These are phyloP conservation scores for Fusarium drepaniforme DNA, from an alignment of 2,329 filamentous ascomycete species.

Conservation along the genomic window DNA sequence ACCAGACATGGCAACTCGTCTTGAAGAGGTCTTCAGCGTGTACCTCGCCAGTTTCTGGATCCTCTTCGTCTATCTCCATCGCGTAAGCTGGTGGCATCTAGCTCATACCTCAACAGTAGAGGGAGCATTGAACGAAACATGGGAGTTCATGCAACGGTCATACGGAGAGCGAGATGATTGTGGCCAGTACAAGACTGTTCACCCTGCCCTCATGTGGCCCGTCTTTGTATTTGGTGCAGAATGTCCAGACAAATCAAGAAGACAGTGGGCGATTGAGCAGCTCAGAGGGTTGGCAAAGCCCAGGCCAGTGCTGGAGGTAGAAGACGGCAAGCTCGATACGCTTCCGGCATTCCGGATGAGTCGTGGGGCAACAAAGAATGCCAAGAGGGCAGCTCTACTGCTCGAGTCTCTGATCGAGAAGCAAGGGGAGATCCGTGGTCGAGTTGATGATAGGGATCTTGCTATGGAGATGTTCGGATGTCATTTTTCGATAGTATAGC, in stretches of 20 bases:
- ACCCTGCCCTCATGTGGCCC: slow-evolving; percentile 22
- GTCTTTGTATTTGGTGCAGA: slow-evolving; percentile 15
- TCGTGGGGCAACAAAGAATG: slow-evolving; percentile 11
- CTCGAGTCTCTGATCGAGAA: slow-evolving; percentile 14
- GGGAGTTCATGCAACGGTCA: slow-evolving; percentile 10
- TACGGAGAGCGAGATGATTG: slow-evolving; percentile 5
- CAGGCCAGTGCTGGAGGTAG: slow-evolving; percentile 4
- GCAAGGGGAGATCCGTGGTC: slow-evolving; percentile 1
- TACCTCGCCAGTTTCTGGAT: slow-evolving; percentile 25
- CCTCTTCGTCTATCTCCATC: slow-evolving; percentile 21
- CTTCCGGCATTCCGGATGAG: slow-evolving; percentile 10
- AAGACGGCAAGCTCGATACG: not conserved
- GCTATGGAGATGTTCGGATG: slow-evolving; percentile 20
- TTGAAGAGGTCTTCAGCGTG: slow-evolving; percentile 18
- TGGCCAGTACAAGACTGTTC: slow-evolving; percentile 9
- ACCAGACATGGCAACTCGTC: slow-evolving; percentile 12
- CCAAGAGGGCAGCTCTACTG: slow-evolving; percentile 3
- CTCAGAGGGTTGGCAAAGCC: slow-evolving; percentile 8
- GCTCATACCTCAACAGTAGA: slow-evolving; percentile 12
- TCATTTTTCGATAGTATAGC: slow-evolving; percentile 23
- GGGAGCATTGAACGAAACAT: slow-evolving; percentile 10
- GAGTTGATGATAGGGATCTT: slow-evolving; percentile 21
- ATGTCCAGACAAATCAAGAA: not conserved
- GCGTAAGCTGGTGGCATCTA: slow-evolving; percentile 21
- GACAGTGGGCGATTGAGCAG: slow-evolving; percentile 15